Base-by-base conservation (phyloP, 2,329 filamentous ascomycete species). In the Annulohypoxylon truncatum region DNA sequence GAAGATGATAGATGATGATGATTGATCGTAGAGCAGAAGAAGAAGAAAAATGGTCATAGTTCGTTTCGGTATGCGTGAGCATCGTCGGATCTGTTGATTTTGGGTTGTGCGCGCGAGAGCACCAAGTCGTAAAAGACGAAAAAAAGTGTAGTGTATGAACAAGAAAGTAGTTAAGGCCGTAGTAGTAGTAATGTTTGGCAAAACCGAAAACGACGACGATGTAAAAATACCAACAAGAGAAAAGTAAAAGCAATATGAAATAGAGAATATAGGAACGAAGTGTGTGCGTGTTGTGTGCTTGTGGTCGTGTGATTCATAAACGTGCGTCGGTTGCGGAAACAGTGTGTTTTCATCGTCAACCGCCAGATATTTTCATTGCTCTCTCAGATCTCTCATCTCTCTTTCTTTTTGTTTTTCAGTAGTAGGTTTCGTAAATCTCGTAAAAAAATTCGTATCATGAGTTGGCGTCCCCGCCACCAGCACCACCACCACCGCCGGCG, bases 401-500 rank as follows among this genome's bases (percentile, higher is more conserved):
- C 60, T 69, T 42, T 8, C 15, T 40, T 13, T 38, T 38, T 18
- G 6, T 28, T 28, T 28, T 67, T 55, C 31, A n/a, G n/a, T n/a
- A n/a, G n/a, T n/a, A n/a, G n/a, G n/a, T n/a, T 12, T 67, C 64
- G 59, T 66, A 52, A 61, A 61, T 67, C 73, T 77, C 75, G 70
- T 80, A 74, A 77, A 71, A 38, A n/a, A 31, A 28, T 20, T 79
- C 79, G 75, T n/a, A n/a, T 80, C 76, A 82, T 77, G 77, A 79
- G 73, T 77, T 79, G 67, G 79, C 72, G 72, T 82, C 79, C 75
- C 35, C 35, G 35, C 35, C 35, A n/a, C 80, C 78, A 78, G 79
- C 78, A n/a, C n/a, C n/a, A n/a, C n/a, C n/a, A n/a, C n/a, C n/a
- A n/a, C n/a, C 35, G 35, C 80, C 78, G 78, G 79, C 78, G 73